phyloP scores from a whole-genome alignment of 768 basidiomycete species.

The Nidularia pulvinata region DNA sequence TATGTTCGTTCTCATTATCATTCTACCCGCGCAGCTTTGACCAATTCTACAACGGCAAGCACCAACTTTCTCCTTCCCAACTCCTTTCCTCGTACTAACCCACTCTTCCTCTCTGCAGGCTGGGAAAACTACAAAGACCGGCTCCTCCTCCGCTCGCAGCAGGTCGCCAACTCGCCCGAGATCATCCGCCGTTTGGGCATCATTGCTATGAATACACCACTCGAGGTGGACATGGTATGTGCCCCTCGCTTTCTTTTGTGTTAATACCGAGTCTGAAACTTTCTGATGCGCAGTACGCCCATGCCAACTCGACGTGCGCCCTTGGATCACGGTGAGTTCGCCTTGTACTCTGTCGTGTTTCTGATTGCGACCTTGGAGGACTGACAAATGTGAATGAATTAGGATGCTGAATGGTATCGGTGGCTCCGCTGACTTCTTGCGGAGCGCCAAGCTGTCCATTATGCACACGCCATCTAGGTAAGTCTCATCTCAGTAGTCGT shows the following conservation, averaged over 20 bases:
- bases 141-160: conserved; percentile 45
- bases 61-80: neutral
- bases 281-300: conserved; percentile 31
- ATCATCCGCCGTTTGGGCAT: conserved; percentile 45
- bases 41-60: conserved; percentile 44
- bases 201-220: conserved; percentile 51
- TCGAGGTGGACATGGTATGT: conserved; percentile 48
- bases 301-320: conserved; percentile 50
- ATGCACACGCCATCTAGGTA: conserved; percentile 49
- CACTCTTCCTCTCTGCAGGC: conserved; percentile 18
- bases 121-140: conserved; percentile 46
- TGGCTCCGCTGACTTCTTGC: conserved; percentile 46
- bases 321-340: conserved; percentile 32
- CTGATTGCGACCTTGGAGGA: too few species aligned
- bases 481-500: neutral
- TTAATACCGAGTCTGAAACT: neutral
- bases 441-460: conserved; percentile 48
- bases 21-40: conserved; percentile 25
- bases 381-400: too few species aligned
- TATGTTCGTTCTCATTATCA: neutral
- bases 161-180: conserved; percentile 50
- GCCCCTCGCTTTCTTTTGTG: neutral
- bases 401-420: conserved; percentile 51
- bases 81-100: neutral
- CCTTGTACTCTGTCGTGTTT: neutral